These are phyloP conservation scores for Acanthamoeba sp. DNA, from an alignment of 208 protist species.

Conservation along the genomic window DNA sequence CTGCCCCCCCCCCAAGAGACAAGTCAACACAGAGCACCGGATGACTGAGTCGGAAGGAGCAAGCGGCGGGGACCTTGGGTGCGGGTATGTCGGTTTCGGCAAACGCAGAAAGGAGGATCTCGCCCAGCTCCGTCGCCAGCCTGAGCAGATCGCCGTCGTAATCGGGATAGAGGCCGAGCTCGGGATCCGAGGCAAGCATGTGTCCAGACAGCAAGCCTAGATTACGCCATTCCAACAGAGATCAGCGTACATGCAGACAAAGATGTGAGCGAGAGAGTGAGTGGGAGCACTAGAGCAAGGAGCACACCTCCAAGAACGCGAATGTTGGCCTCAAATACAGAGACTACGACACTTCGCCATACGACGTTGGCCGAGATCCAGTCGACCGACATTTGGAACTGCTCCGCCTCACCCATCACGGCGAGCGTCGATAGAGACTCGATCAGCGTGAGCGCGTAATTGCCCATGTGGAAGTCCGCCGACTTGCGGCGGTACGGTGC, in stretches of 20 bases:
- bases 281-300: too few species aligned
- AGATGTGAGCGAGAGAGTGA: conserved; percentile 61
- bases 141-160: background rate
- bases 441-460: conserved; percentile 27
- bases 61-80: background rate
- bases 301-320: conserved; percentile 91
- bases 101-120: conserved; percentile 34
- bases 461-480: background rate
- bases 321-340: conserved; percentile 94
- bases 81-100: background rate
- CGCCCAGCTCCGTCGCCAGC: background rate
- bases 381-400: conserved; percentile 84
- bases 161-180: background rate
- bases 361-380: background rate
- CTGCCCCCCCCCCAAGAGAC: background rate
- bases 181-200: conserved; percentile 46
- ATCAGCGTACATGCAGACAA: background rate
- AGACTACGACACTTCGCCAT: conserved; percentile 87
- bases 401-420: conserved; percentile 75
- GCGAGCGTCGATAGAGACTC: conserved; percentile 66
- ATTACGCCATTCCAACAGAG: background rate
- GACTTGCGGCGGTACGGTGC: conserved; percentile 54
- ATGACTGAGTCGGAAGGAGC: background rate
- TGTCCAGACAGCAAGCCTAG: conserved; percentile 34
- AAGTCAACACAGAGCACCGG: background rate